Evolutionary conservation across 192 early-diverging fungal species (phyloP), one percentile per base, ranked within the genome.

Genomic region (Mortierella antarctica): DNA sequence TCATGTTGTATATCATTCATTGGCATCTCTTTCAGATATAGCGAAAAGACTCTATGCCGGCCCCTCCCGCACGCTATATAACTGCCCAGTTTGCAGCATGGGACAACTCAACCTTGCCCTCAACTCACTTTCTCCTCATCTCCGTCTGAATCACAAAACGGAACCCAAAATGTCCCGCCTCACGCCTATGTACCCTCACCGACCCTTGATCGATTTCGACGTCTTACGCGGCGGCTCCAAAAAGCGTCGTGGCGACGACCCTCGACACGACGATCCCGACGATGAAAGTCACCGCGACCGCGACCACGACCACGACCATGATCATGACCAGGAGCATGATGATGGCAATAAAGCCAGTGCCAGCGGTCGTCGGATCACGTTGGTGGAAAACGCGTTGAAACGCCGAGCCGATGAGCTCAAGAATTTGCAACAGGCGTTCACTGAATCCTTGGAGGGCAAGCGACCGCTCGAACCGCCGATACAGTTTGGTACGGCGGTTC

Each of bases 401-500:
- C 53, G 53, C n/a, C 70, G 60, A 5, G 5, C 23, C 23, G 52
- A 53, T 2, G 70, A 62, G 52, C 11, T 71, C 7, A 23, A 63
- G 14, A 21, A 63, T 55, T 44, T 71, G 3, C 31, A 52, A 1
- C 13, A 39, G 20, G 53, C 60, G 7, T 70, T 54, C 39, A 61
- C 46, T 40, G 59, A 62, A 6, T 44, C 49, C 20, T 17, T 62
- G 9, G 42, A 60, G 31, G 51, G 57, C 42, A 71, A 71, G 69
- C 61, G 21, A n/a, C 69, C 69, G 4, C 46, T 62, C 6, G 59
- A 71, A 31, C 69, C 69, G 4, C 69, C 50, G 1, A 54, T 23
- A 20, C 23, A 53, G 0, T 31, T 55, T 51, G 48, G 49, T 3
- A 18, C 15, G 0, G 13, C 21, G 17, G 68, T 61, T 10, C 69